Conservation (phyloP, 2,329 filamentous ascomycete genomes). For the Hypoxylon sp. region DNA sequence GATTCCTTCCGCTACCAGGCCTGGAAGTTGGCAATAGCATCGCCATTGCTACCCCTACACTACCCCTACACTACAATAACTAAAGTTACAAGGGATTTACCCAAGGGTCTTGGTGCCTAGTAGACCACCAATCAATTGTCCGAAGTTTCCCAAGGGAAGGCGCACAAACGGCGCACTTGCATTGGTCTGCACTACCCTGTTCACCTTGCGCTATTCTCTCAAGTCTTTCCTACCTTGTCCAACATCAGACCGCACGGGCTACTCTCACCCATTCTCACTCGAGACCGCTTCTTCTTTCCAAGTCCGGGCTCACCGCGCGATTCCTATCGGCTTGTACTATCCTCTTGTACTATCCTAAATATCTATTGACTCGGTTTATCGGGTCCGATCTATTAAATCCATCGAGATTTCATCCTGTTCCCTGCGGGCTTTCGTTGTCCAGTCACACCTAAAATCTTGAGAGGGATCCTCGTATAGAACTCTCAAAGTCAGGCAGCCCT, state of each 20-base stretch:
- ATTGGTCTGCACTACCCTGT: constrained; percentile 39
- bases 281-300: constrained; percentile 31
- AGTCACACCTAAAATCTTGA: constrained; percentile 11
- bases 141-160: constrained; percentile 32
- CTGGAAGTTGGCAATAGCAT: constrained; percentile 6
- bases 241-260: constrained; percentile 24
- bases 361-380: constrained; percentile 20
- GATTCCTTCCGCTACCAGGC: constrained; percentile 14
- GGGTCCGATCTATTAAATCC: constrained; percentile 31
- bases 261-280: constrained; percentile 22
- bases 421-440: constrained; percentile 13
- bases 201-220: constrained; percentile 37
- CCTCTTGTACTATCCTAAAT: constrained; percentile 4
- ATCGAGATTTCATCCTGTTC: constrained; percentile 14
- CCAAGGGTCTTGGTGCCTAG: constrained; percentile 35
- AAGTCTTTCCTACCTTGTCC: constrained; percentile 27
- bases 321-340: constrained; percentile 20
- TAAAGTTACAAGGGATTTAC: constrained; percentile 34
- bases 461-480: constrained; percentile 43
- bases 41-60: constrained; percentile 7
- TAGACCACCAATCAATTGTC: constrained; percentile 41
- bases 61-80: neutral
- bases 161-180: constrained; percentile 43
- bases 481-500: constrained; percentile 25
- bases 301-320: constrained; percentile 31